A percentile compares a stretch with the other conserved stretches of the same genome.
phyloP scores from a whole-genome alignment of 306 rosid genomes.

The Hippophae tibetana region DNA sequence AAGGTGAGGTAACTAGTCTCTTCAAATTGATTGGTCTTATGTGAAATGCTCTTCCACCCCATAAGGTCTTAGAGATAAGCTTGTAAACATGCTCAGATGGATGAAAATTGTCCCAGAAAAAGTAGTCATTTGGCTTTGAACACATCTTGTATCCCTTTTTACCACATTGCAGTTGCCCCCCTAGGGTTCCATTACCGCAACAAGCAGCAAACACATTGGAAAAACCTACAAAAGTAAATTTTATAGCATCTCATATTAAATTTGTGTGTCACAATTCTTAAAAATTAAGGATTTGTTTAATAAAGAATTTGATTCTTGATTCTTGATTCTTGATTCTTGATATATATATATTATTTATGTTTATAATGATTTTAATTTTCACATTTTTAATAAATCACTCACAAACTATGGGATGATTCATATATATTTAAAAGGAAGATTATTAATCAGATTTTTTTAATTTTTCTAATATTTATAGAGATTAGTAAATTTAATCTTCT shows the following conservation, averaged over 20 bases:
- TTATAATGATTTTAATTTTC: no score
- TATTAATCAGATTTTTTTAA: no score
- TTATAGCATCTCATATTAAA: not conserved
- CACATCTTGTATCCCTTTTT: constrained; percentile 20
- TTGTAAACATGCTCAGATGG: constrained; percentile 30
- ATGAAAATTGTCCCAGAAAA: constrained; percentile 36
- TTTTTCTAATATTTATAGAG: no score
- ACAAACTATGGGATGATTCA: no score
- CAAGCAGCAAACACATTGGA: constrained; percentile 23
- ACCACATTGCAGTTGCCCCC: constrained; percentile 30
- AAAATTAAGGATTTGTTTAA: no score
- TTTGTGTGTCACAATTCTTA: no score
- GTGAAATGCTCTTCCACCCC: constrained; percentile 16
- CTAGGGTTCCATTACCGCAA: constrained; percentile 27
- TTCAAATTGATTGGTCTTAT: constrained; percentile 27
- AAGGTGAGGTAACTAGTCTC: constrained; percentile 8
- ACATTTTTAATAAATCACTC: no score
- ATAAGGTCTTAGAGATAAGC: constrained; percentile 25
- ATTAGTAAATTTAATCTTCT: no score
- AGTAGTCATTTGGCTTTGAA: constrained; percentile 14
- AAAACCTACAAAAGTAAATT: constrained; percentile 17
- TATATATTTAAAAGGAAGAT: no score
- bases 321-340: no score
- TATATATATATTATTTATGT: no score
- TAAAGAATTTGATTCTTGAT: no score